Base-by-base conservation (phyloP, 2,329 filamentous ascomycete species). In the Monosporascus sp. region DNA sequence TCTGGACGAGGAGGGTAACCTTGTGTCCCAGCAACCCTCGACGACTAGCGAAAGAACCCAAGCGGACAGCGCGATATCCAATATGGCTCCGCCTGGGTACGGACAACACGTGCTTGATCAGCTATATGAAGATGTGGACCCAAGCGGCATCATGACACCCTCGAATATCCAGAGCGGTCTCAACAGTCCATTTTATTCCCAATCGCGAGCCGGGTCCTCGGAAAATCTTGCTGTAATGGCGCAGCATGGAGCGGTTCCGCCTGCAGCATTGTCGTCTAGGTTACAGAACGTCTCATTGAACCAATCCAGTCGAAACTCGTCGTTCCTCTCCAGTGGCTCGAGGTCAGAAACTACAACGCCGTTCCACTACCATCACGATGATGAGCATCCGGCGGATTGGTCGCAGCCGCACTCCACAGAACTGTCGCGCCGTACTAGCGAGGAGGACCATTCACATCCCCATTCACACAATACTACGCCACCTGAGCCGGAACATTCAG, bases 71-170 rank as follows among this genome's bases (percentile, higher is more conserved):
- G 79, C 83, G 41, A 75, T 82, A 52, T 77, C 82, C 20, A 79
- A 82, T 25, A 82, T 88, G 54, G 92, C 93, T 11, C 94, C 94
- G n/a, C 94, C 94, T 0, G 84, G 91, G 39, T 99, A 99, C 63
- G 91, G 90, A 55, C 84, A 93, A 63, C 94, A 97, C 69, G 81
- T 89, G 45, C 82, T 97, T 25, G 94, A 99, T 68, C 87, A 90
- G 67, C 78, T 97, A 1, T 99, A 96, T 71, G 90, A 90, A 60
- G 90, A 93, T 56, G 81, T 97, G 53, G 90, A 96, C 62, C 79
- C 83, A 8, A 84, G 80, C 50, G 90, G 89, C n/a, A 88, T 92
- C 67, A 86, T 91, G 71, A 92, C 89, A 3, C 55, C 57, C 14
- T 48, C 43, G 44, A 22, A 50, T 46, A 75, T 82, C 37, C 81